phyloP scores from a whole-genome alignment of 2,329 filamentous ascomycete species.

The Trichocomaceae sp. region DNA sequence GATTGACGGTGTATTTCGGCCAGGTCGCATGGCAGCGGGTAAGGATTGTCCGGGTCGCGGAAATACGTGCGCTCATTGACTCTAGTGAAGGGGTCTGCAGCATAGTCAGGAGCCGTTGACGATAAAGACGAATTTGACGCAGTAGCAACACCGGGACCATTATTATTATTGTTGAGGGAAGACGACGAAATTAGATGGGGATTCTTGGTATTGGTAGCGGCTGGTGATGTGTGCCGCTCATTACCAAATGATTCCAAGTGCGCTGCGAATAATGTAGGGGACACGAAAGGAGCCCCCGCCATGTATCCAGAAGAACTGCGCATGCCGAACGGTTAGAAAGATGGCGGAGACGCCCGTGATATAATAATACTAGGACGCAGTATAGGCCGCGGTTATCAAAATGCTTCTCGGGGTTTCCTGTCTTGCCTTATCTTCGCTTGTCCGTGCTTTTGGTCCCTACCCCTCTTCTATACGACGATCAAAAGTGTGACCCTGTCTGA shows the following conservation, averaged over 20 bases:
- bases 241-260: not conserved
- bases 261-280: not conserved
- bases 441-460: not conserved
- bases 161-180: not conserved
- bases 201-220: not conserved
- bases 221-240: not conserved
- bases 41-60: conserved; percentile 62
- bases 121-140: conserved; percentile 30
- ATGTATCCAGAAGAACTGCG: not conserved
- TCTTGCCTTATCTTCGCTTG: not conserved
- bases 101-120: conserved; percentile 34
- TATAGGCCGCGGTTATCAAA: not conserved
- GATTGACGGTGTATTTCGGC: conserved; percentile 82
- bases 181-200: not conserved
- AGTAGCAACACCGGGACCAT: conserved; percentile 18
- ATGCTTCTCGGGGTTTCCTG: not conserved
- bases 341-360: not conserved
- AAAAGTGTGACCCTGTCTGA: not conserved
- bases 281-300: conserved; percentile 5
- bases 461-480: not conserved
- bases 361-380: not conserved
- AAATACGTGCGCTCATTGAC: conserved; percentile 79
- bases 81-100: conserved; percentile 55
- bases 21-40: conserved; percentile 84
- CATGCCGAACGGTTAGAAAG: not conserved